These are phyloP conservation scores for Zhuliangozyma parablackwelliae DNA, from an alignment of 1,139 yeast genomes.

Conservation along the genomic window DNA sequence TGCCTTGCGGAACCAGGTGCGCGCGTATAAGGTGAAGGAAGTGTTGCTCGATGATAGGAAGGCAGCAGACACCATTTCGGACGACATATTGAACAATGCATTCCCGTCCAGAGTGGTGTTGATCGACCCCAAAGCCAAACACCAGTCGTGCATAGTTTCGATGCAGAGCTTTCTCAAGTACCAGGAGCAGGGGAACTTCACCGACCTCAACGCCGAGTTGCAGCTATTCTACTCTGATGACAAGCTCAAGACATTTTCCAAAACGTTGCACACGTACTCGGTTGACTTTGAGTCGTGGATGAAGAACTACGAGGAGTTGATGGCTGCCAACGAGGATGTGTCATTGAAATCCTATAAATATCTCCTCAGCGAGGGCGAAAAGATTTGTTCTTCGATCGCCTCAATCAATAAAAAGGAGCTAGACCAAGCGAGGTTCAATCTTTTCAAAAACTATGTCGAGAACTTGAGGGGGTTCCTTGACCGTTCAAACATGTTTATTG, in stretches of 20 bases:
- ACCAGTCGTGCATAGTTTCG: constrained; percentile 36
- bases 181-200: constrained; percentile 6
- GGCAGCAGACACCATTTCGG: constrained; percentile 36
- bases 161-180: constrained; percentile 38
- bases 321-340: constrained; percentile 42
- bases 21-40: constrained; percentile 32
- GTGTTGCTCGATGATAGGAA: constrained; percentile 29
- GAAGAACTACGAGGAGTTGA: constrained; percentile 34
- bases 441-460: constrained; percentile 20
- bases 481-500: constrained; percentile 49
- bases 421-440: constrained; percentile 14
- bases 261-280: constrained; percentile 32
- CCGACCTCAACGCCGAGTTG: constrained; percentile 29
- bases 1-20: constrained; percentile 30
- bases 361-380: constrained; percentile 54
- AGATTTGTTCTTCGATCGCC: constrained; percentile 34
- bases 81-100: constrained; percentile 43
- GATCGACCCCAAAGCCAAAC: constrained; percentile 20
- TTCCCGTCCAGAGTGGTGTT: constrained; percentile 53
- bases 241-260: constrained; percentile 33
- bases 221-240: constrained; percentile 52
- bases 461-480: constrained; percentile 42
- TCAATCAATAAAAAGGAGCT: constrained; percentile 13
- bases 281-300: constrained; percentile 53
- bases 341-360: constrained; percentile 42